Evolutionary conservation across 1,284 basidiomycete genomes (phyloP).

Genomic region (Xerocomus minutiporus): DNA sequence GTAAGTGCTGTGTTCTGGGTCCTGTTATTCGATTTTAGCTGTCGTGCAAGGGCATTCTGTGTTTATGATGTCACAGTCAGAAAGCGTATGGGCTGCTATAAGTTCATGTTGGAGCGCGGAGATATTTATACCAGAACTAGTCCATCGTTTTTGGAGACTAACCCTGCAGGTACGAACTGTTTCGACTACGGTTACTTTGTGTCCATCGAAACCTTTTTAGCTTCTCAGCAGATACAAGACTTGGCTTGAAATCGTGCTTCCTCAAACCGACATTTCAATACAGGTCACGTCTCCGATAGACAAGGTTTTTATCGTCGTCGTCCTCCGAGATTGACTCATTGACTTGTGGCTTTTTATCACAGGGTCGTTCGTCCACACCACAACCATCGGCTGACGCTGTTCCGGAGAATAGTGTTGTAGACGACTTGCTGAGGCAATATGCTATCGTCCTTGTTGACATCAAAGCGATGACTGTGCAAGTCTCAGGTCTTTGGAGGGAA

Average conservation of each 20-base stretch:
- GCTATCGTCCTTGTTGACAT: constrained; percentile 65
- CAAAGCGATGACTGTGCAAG: constrained; percentile 47
- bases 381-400: constrained; percentile 43
- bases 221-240: constrained; percentile 72
- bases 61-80: constrained; percentile 62
- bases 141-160: constrained; percentile 82
- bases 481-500: constrained; percentile 57
- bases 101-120: constrained; percentile 80
- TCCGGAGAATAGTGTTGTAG: constrained; percentile 51
- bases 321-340: not conserved
- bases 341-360: not conserved
- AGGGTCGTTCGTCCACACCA: constrained; percentile 51
- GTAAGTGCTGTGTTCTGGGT: constrained; percentile 15
- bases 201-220: constrained; percentile 36
- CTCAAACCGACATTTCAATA: constrained; percentile 30
- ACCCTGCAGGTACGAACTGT: constrained; percentile 67
- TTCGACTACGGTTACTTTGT: not conserved
- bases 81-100: constrained; percentile 69
- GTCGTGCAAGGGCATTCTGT: constrained; percentile 27
- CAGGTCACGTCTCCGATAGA: constrained; percentile 30
- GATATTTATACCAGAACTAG: constrained; percentile 77
- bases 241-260: constrained; percentile 61
- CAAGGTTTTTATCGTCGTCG: constrained; percentile 17
- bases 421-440: constrained; percentile 62
- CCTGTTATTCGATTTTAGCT: constrained; percentile 15